Percentiles rank a stretch among this genome's conserved stretches.
phyloP scores from a whole-genome alignment of 2,329 filamentous ascomycete species.

The Cladosporium sphaerospermum region DNA sequence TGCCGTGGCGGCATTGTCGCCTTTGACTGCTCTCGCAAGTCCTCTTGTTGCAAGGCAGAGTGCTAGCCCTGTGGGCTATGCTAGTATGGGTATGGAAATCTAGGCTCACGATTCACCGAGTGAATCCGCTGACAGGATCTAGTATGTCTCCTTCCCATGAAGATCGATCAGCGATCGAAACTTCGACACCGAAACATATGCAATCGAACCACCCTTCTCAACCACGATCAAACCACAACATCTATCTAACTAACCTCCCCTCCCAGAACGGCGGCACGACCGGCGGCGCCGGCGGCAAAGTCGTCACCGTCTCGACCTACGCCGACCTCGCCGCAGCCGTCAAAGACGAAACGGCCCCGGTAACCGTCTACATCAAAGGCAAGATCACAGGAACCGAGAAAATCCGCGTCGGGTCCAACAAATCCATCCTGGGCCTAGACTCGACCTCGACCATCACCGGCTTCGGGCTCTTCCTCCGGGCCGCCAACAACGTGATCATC shows the following conservation, averaged over 20 bases:
- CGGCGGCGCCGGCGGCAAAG: conserved; percentile 40
- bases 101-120: too few relatives aligned
- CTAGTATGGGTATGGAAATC: not conserved
- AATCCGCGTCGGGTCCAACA: conserved; percentile 45
- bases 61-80: conserved; percentile 3
- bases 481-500: conserved; percentile 50
- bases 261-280: conserved; percentile 33
- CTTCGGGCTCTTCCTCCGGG: conserved; percentile 44
- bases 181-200: too few relatives aligned
- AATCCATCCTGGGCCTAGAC: conserved; percentile 47
- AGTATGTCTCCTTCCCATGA: too few relatives aligned
- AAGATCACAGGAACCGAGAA: conserved; percentile 39
- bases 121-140: too few relatives aligned
- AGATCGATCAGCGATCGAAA: too few relatives aligned
- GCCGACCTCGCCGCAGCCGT: conserved; percentile 36
- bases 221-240: not conserved
- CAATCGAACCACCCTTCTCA: conserved; percentile 10
- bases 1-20: conserved; percentile 24
- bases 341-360: conserved; percentile 21
- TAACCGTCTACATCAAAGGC: conserved; percentile 45
- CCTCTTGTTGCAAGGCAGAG: conserved; percentile 12
- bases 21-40: conserved; percentile 13
- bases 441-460: conserved; percentile 37
- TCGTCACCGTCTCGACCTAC: conserved; percentile 44
- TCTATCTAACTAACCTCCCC: conserved; percentile 21